A percentile compares a stretch with the other conserved stretches of the same genome.
Conservation (phyloP, 2,329 filamentous ascomycete genomes). For the Cladophialophora chaetospira region DNA sequence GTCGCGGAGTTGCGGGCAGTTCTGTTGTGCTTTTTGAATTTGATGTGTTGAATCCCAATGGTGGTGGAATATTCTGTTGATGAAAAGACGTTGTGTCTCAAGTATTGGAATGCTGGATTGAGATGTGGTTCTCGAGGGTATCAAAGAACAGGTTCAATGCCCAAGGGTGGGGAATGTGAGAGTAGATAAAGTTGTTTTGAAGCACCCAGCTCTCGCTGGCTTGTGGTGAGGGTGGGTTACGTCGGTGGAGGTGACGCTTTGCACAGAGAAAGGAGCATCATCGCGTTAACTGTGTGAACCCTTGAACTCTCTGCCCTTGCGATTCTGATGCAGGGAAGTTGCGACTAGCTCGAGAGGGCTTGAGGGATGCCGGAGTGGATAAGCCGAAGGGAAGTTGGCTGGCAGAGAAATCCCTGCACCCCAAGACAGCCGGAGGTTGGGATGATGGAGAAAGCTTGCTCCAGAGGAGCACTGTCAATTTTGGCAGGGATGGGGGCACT, state of each 20-base stretch:
- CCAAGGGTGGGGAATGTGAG: conserved; percentile 26
- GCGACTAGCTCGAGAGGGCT: conserved; percentile 17
- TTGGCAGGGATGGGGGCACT: neutral
- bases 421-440: conserved; percentile 21
- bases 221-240: conserved; percentile 16
- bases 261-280: conserved; percentile 16
- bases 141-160: conserved; percentile 14
- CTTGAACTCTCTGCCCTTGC: conserved; percentile 1
- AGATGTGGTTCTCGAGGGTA: conserved; percentile 16
- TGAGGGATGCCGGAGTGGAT: conserved; percentile 21
- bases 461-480: too few relatives aligned
- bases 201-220: conserved; percentile 8
- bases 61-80: neutral
- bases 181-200: conserved; percentile 28
- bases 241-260: conserved; percentile 28
- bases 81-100: conserved; percentile 10
- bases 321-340: conserved; percentile 19
- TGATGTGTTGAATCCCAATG: neutral
- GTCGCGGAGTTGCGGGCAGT: neutral
- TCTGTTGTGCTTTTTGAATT: neutral
- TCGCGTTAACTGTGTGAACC: conserved; percentile 14
- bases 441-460: conserved; percentile 19
- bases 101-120: conserved; percentile 16
- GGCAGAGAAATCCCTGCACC: conserved; percentile 14
- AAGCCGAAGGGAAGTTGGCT: conserved; percentile 11